Evolutionary conservation across 2,329 filamentous ascomycete species (phyloP), one percentile per base, ranked within the genome.

Genomic region (Hortaea sp.): DNA sequence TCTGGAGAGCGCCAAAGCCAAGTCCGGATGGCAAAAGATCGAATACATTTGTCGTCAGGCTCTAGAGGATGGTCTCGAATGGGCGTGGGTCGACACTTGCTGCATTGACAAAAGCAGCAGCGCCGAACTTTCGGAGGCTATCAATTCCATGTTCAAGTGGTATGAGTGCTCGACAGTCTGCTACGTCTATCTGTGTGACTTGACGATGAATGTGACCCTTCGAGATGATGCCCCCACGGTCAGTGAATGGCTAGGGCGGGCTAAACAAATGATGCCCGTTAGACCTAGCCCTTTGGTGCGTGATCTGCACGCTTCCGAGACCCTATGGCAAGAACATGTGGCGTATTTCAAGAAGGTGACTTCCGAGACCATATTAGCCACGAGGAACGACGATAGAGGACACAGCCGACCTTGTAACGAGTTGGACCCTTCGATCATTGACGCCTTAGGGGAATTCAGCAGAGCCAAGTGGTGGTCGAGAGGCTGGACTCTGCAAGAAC

Each of bases 111-210:
- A 54, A 37, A 45, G 28, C 3, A 54, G 42, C 32, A 51, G 44
- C 35, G 45, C 49, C n/a, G 52, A 54, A 30, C 46, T 56, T 10
- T 48, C 53, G 4, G 47, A 53, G 30, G 50, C 53, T 1, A 49
- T 55, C 46, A 51, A 50, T 12, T 51, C 51, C 7, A 55, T 55
- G 53, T 56, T 51, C 35, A 12, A 41, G 9, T 57, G 53, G 53
- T 57, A 57, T 35, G 12, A 39, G n/a, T 34, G 42, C 9, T 47
- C 53, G 7, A 29, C 27, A 11, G 42, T 45, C 3, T 57, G 55
- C 43, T 55, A 55, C 42, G 54, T 43, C 9, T 56, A 49, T 34
- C 30, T 56, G 5, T 29, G 29, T 3, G 54, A 55, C 29, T 44
- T 53, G 40, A 9, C 11, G 11, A 9, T 9, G 10, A 13, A 10